Evolutionary conservation across 176 grass and related monocot species (phyloP).

Genomic region (Musa acuminata): DNA sequence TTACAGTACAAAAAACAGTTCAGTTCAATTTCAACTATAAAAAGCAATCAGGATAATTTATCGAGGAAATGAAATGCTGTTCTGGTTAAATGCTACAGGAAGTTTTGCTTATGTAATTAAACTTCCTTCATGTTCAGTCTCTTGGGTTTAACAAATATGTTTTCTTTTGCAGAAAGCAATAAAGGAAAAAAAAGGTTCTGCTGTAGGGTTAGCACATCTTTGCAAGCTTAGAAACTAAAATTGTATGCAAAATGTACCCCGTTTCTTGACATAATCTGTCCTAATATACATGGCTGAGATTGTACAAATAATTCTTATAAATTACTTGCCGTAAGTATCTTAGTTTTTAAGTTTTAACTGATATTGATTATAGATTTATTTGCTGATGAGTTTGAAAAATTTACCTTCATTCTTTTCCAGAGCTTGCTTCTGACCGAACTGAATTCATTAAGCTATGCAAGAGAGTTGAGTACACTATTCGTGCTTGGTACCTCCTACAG

Average conservation of each 20-base stretch:
- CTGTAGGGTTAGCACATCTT: not conserved
- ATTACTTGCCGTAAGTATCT: not conserved
- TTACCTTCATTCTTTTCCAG: conserved; percentile 32
- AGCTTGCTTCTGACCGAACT: conserved; percentile 47
- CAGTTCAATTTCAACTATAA: too few species aligned
- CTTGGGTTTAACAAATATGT: not conserved
- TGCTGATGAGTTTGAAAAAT: not conserved
- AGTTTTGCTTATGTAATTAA: not conserved
- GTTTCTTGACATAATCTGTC: not conserved
- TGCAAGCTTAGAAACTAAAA: not conserved
- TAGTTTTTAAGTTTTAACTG: not conserved
- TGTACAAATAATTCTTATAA: not conserved
- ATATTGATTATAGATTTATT: not conserved
- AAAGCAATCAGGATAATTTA: too few species aligned
- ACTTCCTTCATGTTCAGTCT: not conserved
- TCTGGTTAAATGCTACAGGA: not conserved
- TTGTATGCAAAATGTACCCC: not conserved
- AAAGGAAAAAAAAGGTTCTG: not conserved
- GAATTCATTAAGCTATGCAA: conserved; percentile 95
- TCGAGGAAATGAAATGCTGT: too few species aligned
- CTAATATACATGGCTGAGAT: not conserved
- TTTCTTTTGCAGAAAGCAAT: not conserved
- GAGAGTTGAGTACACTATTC: conserved; percentile 85
- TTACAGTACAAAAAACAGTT: too few species aligned
- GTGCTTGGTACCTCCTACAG: conserved; percentile 94